Percentiles rank a stretch among this genome's conserved stretches.
phyloP scores from a whole-genome alignment of 1,284 basidiomycete species.

The Termitomyces sp. region DNA sequence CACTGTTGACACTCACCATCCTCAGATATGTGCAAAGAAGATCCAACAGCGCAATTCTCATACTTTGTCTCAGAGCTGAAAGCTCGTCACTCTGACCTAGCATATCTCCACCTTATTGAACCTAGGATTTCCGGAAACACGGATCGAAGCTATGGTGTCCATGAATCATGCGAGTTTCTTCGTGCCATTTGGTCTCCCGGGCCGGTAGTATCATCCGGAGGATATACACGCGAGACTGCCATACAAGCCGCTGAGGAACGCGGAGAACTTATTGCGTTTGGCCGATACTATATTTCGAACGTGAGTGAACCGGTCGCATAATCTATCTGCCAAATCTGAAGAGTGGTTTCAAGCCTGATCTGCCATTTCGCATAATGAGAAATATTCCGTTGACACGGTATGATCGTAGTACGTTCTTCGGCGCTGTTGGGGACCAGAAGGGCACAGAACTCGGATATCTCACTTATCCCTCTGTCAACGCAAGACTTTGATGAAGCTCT shows the following conservation, averaged over 20 bases:
- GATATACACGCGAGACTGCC: slow-evolving; percentile 32
- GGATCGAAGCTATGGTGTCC: slow-evolving; percentile 5
- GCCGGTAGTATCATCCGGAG: slow-evolving; percentile 48
- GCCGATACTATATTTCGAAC: slow-evolving; percentile 42
- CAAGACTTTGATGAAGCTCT: background rate
- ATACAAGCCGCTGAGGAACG: slow-evolving; percentile 27
- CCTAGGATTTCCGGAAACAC: slow-evolving; percentile 27
- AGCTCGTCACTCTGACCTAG: slow-evolving; percentile 39
- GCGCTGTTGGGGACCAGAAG: background rate
- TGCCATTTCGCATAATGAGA: slow-evolving; percentile 39
- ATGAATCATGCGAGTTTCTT: slow-evolving; percentile 33
- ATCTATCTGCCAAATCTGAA: background rate
- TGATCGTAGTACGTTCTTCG: slow-evolving; percentile 32
- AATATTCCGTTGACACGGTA: slow-evolving; percentile 29
- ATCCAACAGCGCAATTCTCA: slow-evolving; percentile 42
- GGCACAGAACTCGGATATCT: slow-evolving; percentile 30
- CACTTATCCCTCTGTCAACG: slow-evolving; percentile 32
- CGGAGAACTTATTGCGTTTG: slow-evolving; percentile 38
- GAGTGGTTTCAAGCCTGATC: slow-evolving; percentile 42
- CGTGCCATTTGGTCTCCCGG: slow-evolving; percentile 30
- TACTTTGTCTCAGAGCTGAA: slow-evolving; percentile 32
- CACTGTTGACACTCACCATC: background rate
- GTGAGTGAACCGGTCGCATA: slow-evolving; percentile 22
- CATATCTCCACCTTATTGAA: slow-evolving; percentile 57
- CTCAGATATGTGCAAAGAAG: slow-evolving; percentile 42